These are phyloP conservation scores for Colletotrichum somersetense DNA, from an alignment of 2,329 filamentous ascomycete species.

Conservation along the genomic window DNA sequence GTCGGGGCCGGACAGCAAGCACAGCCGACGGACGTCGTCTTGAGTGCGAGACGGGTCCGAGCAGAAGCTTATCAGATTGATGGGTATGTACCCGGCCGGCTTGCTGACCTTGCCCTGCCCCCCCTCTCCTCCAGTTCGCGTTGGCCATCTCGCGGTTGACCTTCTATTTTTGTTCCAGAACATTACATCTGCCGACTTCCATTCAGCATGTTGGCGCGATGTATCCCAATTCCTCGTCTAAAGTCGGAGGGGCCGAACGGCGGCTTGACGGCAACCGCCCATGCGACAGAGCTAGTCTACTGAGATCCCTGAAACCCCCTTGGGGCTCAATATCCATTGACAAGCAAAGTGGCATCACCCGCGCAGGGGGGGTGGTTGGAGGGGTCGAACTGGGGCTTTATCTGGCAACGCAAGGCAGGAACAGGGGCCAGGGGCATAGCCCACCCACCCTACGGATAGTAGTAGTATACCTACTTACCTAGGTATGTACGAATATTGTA, in stretches of 20 bases:
- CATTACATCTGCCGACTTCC: slow-evolving; percentile 18
- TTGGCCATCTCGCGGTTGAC: slow-evolving; percentile 1
- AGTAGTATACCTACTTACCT: too few relatives aligned
- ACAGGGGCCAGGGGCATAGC: slow-evolving; percentile 15
- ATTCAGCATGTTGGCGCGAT: slow-evolving; percentile 4
- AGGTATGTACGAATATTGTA: too few relatives aligned
- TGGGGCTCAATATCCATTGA: slow-evolving; percentile 24
- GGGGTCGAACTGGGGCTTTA: slow-evolving; percentile 11
- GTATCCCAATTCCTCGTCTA: slow-evolving; percentile 16
- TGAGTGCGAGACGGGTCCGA: slow-evolving; percentile 31
- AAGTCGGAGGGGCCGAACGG: slow-evolving; percentile 30
- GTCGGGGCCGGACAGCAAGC: slow-evolving; percentile 7
- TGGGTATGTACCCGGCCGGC: neutral
- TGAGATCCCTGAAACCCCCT: slow-evolving; percentile 20
- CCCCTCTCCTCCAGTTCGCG: slow-evolving; percentile 15
- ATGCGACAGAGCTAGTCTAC: slow-evolving; percentile 1
- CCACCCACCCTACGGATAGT: neutral
- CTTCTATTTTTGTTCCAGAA: slow-evolving; percentile 39
- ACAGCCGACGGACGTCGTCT: slow-evolving; percentile 9
- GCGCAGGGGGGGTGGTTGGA: slow-evolving; percentile 3
- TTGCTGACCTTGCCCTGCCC: neutral
- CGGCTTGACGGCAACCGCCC: slow-evolving; percentile 9
- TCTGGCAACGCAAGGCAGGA: slow-evolving; percentile 21
- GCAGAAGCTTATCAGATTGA: slow-evolving; percentile 35
- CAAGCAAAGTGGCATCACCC: slow-evolving; percentile 13